A percentile compares a stretch with the other conserved stretches of the same genome.
Conservation (phyloP, 164 flowering plant genomes). For the Magnolia sinica region DNA sequence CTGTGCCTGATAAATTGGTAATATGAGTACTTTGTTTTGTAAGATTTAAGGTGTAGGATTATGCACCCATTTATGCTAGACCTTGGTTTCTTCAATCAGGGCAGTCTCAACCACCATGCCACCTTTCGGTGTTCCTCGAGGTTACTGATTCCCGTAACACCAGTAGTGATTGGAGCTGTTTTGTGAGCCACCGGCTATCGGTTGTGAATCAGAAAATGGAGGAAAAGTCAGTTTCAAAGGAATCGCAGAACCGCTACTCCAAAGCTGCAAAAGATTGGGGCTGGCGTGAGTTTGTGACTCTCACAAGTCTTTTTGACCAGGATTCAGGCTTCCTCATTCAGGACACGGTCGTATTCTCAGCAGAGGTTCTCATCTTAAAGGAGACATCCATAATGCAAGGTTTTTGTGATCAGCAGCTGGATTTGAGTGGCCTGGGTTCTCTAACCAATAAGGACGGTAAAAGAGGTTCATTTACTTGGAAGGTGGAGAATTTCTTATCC, state of each 20-base stretch:
- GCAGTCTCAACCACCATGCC: constrained; percentile 99
- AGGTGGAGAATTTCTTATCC: constrained; percentile 89
- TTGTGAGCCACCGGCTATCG: constrained; percentile 94
- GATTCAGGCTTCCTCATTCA: constrained; percentile 94
- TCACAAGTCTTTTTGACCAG: constrained; percentile 94
- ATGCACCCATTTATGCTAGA: neutral
- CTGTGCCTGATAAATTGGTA: neutral
- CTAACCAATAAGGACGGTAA: constrained; percentile 43
- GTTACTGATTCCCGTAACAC: constrained; percentile 93
- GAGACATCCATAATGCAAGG: constrained; percentile 78
- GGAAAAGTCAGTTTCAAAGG: constrained; percentile 89
- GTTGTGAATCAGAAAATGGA: constrained; percentile 93
- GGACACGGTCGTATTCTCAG: constrained; percentile 90
- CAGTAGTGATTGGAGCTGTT: constrained; percentile 94
- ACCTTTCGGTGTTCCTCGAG: constrained; percentile 97
- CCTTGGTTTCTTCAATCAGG: constrained; percentile 48
- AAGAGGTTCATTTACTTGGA: constrained; percentile 88
- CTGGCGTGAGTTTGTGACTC: constrained; percentile 98
- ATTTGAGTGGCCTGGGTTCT: constrained; percentile 30
- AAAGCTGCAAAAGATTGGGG: constrained; percentile 99
- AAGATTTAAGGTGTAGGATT: neutral
- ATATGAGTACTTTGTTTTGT: neutral
- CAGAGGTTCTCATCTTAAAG: constrained; percentile 95
- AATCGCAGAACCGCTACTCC: constrained; percentile 95
- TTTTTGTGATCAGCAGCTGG: constrained; percentile 48